phyloP scores from a whole-genome alignment of 2,329 filamentous ascomycete species.

The Xylaria sp. region DNA sequence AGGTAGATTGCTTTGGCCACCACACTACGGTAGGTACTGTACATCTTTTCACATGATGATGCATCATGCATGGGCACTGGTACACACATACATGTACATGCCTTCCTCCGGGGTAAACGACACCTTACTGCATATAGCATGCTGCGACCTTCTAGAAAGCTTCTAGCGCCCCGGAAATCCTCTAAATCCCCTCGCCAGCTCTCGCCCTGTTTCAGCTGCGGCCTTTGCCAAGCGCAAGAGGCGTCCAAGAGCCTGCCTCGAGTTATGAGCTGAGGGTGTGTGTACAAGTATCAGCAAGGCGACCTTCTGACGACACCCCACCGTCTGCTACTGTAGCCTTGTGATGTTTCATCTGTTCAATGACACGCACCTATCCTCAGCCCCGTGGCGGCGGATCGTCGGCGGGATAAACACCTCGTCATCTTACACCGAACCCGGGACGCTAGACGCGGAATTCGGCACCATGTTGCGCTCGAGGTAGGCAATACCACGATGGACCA shows the following conservation, averaged over 20 bases:
- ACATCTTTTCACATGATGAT: conserved; percentile 3
- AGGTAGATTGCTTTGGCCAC: not conserved
- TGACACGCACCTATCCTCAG: conserved; percentile 2
- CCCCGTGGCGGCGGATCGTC: conserved; percentile 16
- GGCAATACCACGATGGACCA: not conserved
- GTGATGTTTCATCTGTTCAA: not conserved
- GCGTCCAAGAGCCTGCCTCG: not conserved
- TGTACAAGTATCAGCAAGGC: conserved; percentile 4
- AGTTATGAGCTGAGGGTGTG: conserved; percentile 8
- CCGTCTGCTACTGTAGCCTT: conserved; percentile 2
- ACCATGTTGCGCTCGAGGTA: not conserved
- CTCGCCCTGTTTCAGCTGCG: conserved; percentile 25
- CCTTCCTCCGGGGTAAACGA: conserved; percentile 30
- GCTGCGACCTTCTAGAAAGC: conserved; percentile 33
- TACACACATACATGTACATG: not conserved
- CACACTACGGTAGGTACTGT: too few species aligned
- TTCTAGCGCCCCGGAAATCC: conserved; percentile 29
- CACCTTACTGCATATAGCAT: conserved; percentile 8
- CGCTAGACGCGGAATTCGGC: not conserved
- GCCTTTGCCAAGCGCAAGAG: not conserved
- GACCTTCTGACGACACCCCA: conserved; percentile 1
- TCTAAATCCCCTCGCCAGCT: conserved; percentile 9
- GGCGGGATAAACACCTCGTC: not conserved
- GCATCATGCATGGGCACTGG: conserved; percentile 19
- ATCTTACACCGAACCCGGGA: not conserved